phyloP scores from a whole-genome alignment of 164 flowering plant species.

The Echeveria elegans region DNA sequence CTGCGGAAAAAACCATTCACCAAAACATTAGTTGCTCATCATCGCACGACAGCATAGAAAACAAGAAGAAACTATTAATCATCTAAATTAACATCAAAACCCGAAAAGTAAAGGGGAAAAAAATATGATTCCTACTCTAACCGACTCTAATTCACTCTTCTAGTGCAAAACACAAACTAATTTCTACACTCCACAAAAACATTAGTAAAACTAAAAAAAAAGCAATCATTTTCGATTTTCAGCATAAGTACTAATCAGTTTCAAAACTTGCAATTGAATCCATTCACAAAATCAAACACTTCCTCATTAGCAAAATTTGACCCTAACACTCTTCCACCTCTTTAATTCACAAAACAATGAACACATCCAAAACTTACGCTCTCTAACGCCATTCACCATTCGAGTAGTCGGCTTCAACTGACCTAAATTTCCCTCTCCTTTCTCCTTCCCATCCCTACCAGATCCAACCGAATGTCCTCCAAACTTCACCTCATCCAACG shows the following conservation, averaged over 20 bases:
- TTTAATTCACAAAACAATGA: background rate
- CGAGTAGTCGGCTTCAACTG: constrained; percentile 43
- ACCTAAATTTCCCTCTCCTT: constrained; percentile 37
- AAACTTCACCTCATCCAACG: background rate
- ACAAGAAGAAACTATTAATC: background rate
- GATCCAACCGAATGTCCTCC: background rate
- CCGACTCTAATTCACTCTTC: background rate
- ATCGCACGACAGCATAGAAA: no score
- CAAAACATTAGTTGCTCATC: background rate
- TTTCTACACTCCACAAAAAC: no score
- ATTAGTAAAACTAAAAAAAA: no score
- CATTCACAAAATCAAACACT: background rate
- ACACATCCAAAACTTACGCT: constrained; percentile 35
- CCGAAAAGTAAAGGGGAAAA: background rate
- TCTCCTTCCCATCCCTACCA: constrained; percentile 9
- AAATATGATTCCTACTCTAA: background rate
- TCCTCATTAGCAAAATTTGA: background rate
- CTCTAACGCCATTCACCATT: constrained; percentile 41
- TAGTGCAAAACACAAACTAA: no score
- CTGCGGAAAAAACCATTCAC: constrained; percentile 21
- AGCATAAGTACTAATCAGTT: background rate
- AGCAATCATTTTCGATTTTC: background rate
- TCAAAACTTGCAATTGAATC: background rate
- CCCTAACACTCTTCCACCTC: background rate
- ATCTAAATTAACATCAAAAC: background rate